Conservation (phyloP, 2,329 filamentous ascomycete species). For the Colletotrichum scovillei region DNA sequence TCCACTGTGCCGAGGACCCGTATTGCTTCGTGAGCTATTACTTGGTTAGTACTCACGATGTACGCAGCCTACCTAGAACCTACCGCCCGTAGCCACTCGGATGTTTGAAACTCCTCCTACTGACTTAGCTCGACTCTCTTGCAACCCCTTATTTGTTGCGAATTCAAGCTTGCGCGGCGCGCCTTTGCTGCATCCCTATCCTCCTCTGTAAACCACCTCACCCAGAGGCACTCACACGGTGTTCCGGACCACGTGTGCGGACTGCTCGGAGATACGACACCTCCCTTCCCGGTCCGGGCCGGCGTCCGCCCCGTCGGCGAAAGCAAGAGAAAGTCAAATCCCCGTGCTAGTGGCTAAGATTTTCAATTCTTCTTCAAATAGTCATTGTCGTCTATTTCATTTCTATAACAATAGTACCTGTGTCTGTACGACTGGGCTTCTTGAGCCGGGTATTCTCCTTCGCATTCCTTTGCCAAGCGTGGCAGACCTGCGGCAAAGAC, state of each 20-base stretch:
- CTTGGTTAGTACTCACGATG: too few relatives aligned
- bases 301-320: not conserved
- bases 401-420: not conserved
- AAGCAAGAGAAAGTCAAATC: too few relatives aligned
- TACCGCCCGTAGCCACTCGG: not conserved
- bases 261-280: slow-evolving; percentile 34
- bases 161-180: not conserved
- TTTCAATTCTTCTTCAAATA: not conserved
- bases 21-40: too few relatives aligned
- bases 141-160: not conserved
- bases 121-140: not conserved
- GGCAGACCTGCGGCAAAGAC: not conserved
- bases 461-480: not conserved
- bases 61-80: too few relatives aligned
- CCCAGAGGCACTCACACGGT: not conserved
- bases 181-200: not conserved
- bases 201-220: not conserved
- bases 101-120: not conserved
- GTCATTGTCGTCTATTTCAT: not conserved
- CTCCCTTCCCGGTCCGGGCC: not conserved
- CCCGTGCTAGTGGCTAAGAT: not conserved
- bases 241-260: not conserved
- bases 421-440: not conserved
- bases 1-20: not conserved
- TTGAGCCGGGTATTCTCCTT: not conserved